Evolutionary conservation across 768 basidiomycete species (phyloP).

Genomic region (Podaxis sp.): DNA sequence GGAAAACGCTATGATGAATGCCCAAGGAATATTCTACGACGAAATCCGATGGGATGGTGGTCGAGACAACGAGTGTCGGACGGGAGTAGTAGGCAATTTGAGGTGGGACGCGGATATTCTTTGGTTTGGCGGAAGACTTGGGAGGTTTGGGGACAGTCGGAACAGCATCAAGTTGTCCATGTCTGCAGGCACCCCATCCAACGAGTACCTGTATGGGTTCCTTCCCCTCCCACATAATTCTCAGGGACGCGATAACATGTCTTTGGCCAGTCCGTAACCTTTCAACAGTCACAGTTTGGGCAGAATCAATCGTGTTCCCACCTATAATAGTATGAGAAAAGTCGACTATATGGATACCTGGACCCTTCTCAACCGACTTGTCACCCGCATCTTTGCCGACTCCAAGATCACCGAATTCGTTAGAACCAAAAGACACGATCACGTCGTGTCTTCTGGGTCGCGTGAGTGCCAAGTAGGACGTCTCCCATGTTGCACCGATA

Average conservation of each 20-base stretch:
- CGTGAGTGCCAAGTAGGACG: conserved; percentile 69
- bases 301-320: conserved; percentile 21
- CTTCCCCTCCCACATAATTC: conserved; percentile 23
- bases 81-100: conserved; percentile 4
- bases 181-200: conserved; percentile 86
- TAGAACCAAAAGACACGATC: conserved; percentile 76
- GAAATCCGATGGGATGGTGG: conserved; percentile 31
- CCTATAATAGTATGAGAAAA: conserved; percentile 39
- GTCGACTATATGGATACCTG: conserved; percentile 38
- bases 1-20: conserved; percentile 47
- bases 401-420: conserved; percentile 86
- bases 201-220: conserved; percentile 31
- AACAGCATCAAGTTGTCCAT: conserved; percentile 74
- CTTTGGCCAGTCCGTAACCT: conserved; percentile 66
- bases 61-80: conserved; percentile 32
- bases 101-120: neutral
- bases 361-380: conserved; percentile 15
- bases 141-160: conserved; percentile 10
- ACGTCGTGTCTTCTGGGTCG: conserved; percentile 42
- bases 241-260: conserved; percentile 59
- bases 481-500: conserved; percentile 81
- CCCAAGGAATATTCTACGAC: conserved; percentile 37
- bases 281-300: conserved; percentile 32
- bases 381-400: conserved; percentile 32
- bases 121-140: neutral